These are phyloP conservation scores for Porphyra umbilicalis DNA, from an alignment of 31 red algal species.

Conservation along the genomic window DNA sequence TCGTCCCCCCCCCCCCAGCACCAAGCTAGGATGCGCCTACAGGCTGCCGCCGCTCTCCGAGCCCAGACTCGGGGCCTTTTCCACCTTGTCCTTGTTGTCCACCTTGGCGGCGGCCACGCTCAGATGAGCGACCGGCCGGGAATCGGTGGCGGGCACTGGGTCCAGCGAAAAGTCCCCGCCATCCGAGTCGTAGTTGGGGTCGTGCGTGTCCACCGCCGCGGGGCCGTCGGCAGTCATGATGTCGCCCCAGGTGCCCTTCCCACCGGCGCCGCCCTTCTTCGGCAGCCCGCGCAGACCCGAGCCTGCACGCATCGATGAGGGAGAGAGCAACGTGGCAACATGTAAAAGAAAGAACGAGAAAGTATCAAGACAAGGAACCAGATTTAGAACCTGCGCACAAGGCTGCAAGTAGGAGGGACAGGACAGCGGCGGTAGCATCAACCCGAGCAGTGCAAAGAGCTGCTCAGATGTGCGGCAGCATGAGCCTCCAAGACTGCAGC, in stretches of 20 bases:
- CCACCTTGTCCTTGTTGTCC: neutral
- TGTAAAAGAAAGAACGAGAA: neutral
- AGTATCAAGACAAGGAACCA: neutral
- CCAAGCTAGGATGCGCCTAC: no score
- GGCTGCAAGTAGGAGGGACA: no score
- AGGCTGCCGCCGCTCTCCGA: neutral
- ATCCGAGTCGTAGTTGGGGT: constrained; percentile 92
- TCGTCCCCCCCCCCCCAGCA: no score
- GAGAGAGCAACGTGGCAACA: neutral
- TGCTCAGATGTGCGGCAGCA: no score
- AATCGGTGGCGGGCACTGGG: neutral
- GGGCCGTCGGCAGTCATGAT: constrained; percentile 63
- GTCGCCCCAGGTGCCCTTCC: constrained; percentile 80
- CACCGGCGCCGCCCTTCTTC: constrained; percentile 88
- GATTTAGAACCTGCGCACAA: no score
- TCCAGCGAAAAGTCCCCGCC: constrained; percentile 8
- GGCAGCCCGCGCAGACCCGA: constrained; percentile 62
- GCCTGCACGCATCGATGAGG: neutral
- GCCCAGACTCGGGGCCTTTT: neutral
- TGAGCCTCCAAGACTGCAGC: no score
- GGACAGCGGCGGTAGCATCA: no score
- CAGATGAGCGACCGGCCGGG: neutral
- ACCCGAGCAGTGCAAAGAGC: no score
- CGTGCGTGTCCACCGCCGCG: constrained; percentile 73
- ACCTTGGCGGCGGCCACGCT: neutral